Evolutionary conservation across 192 early-diverging fungal species (phyloP).

Genomic region (Nowakowskiella sp.): DNA sequence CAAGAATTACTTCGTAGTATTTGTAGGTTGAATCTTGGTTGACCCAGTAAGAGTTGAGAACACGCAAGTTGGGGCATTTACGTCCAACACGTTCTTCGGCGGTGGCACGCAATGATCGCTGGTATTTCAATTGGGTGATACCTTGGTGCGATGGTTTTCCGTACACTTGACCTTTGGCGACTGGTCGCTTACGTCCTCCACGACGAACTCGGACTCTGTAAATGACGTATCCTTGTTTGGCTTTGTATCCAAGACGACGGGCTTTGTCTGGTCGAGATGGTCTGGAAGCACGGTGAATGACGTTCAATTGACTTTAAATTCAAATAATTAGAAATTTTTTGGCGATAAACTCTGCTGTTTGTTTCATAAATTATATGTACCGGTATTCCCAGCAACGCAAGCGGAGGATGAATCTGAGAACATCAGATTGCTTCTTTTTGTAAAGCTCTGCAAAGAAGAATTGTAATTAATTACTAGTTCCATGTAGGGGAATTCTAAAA

Average conservation of each 20-base stretch:
- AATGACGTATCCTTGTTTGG: conserved; percentile 99
- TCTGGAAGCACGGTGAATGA: conserved; percentile 96
- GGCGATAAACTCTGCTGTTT: conserved; percentile 15
- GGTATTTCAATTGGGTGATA: conserved; percentile 98
- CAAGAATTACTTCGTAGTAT: conserved; percentile 98
- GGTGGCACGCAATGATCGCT: conserved; percentile 84
- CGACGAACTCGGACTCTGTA: conserved; percentile 99
- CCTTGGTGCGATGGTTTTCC: conserved; percentile 98
- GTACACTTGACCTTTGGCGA: conserved; percentile 95
- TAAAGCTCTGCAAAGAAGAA: no score
- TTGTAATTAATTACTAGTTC: no score
- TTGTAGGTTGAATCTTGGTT: conserved; percentile 99
- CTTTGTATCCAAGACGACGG: conserved; percentile 99
- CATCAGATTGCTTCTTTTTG: conserved; percentile 99
- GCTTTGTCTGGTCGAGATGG: conserved; percentile 98
- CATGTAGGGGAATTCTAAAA: no score
- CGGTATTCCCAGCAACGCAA: conserved; percentile 97
- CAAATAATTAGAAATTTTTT: conserved; percentile 1
- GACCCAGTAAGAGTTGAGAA: conserved; percentile 99
- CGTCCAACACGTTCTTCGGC: conserved; percentile 98
- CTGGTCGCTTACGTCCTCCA: conserved; percentile 95
- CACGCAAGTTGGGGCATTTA: conserved; percentile 94
- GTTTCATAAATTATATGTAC: no score
- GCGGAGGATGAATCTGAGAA: conserved; percentile 96
- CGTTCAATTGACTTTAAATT: conserved; percentile 81